Evolutionary conservation across 2,329 filamentous ascomycete species (phyloP), one percentile per base, ranked within the genome.

Genomic region (Fusarium setosum): DNA sequence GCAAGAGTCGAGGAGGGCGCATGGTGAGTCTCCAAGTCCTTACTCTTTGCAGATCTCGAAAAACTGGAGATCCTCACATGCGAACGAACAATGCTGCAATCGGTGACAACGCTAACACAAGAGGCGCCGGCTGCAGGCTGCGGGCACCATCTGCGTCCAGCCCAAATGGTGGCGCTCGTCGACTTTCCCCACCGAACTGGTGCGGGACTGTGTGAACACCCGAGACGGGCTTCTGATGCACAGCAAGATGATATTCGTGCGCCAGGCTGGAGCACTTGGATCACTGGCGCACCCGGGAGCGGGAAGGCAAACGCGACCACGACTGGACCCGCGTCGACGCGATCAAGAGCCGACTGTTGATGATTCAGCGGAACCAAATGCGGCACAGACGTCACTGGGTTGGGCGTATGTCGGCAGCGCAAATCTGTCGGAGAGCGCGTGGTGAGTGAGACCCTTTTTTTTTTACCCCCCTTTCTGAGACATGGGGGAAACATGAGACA

Each of bases 401-500:
- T 98, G 93, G 90, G 90, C 86, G 3, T 98, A 98, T 73, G 80
- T 97, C 34, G 96, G 96, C 15, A 97, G 93, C 70, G 93, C 93
- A 8, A 99, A 99, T 78, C 79, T 97, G 24, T 97, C 94, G 0
- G 94, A 97, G 77, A 94, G 92, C 75, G 96, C 96, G 26, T 99
- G 96, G 92, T 93, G 80, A 82, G 65, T 67, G 61, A 68, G 53
- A 68, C 57, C 61, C 61, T 55, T 56, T 37, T 29, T 55, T 38
- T 50, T 5, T 20, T 37, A 42, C 42, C 49, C 63, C 65, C 53
- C 63, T 51, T 61, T 60, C 47, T 68, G 57, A 67, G 65, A 67
- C 65, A 67, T 67, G 64, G 63, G 59, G 65, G 54, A 65, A 49
- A 67, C 59, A 49, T 67, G 65, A 68, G 65, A 67, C 65, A 67